A percentile compares a stretch with the other conserved stretches of the same genome.
Conservation (phyloP, 441 rosid species). For the Euphorbia schlechtendalii region DNA sequence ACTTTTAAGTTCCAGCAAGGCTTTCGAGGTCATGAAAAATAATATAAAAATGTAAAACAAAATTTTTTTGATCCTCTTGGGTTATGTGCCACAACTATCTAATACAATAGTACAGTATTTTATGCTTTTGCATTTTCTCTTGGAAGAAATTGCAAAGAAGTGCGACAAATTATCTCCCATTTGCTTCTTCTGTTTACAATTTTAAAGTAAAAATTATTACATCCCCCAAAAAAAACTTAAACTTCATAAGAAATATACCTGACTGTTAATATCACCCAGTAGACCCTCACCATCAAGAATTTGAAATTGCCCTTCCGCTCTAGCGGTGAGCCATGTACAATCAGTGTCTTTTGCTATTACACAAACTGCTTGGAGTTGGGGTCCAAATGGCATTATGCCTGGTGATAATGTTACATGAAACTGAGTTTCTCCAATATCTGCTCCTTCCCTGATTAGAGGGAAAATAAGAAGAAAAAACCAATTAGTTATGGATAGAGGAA, state of each 20-base stretch:
- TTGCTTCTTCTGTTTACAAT: too few relatives aligned
- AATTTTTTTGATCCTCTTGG: too few relatives aligned
- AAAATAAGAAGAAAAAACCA: neutral
- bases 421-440: slow-evolving; percentile 36
- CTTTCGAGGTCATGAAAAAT: too few relatives aligned
- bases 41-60: too few relatives aligned
- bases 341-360: slow-evolving; percentile 23
- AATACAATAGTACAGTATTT: too few relatives aligned
- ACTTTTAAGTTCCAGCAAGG: too few relatives aligned
- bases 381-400: slow-evolving; percentile 44
- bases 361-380: slow-evolving; percentile 29
- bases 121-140: too few relatives aligned
- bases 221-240: too few relatives aligned
- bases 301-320: slow-evolving; percentile 20
- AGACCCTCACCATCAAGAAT: slow-evolving; percentile 28
- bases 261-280: slow-evolving; percentile 23
- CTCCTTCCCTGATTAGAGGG: slow-evolving; percentile 2
- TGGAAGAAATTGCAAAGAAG: too few relatives aligned
- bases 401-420: slow-evolving; percentile 37
- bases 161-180: too few relatives aligned
- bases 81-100: too few relatives aligned
- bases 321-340: slow-evolving; percentile 35
- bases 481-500: neutral
- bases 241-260: slow-evolving; percentile 18
- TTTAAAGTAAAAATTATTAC: too few relatives aligned